A percentile compares a stretch with the other conserved stretches of the same genome.
Conservation (phyloP, 78 protist species). For the Speleostelium caveatum region DNA sequence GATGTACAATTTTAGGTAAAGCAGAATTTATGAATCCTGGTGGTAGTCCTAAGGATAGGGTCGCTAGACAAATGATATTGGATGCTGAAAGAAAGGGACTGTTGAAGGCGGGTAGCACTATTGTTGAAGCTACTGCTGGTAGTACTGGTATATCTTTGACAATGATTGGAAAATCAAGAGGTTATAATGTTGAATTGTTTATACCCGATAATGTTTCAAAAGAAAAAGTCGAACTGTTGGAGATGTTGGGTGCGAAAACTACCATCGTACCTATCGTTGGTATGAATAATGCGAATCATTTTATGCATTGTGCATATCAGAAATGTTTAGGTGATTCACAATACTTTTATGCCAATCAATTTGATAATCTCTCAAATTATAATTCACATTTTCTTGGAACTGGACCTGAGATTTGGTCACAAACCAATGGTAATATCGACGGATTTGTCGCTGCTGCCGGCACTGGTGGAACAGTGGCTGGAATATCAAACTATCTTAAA, state of each 20-base stretch:
- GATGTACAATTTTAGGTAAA: constrained; percentile 77
- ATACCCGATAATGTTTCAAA: constrained; percentile 80
- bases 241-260: constrained; percentile 76
- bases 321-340: constrained; percentile 42
- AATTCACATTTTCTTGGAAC: constrained; percentile 87
- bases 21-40: constrained; percentile 85
- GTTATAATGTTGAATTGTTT: constrained; percentile 69
- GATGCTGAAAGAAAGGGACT: constrained; percentile 34
- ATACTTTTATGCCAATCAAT: constrained; percentile 84
- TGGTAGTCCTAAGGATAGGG: constrained; percentile 81
- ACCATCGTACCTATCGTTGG: constrained; percentile 75
- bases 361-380: constrained; percentile 85
- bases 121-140: constrained; percentile 91
- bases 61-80: constrained; percentile 52
- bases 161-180: constrained; percentile 78
- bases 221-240: constrained; percentile 79
- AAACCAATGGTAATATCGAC: constrained; percentile 68
- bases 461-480: constrained; percentile 93
- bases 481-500: constrained; percentile 80
- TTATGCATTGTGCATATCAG: constrained; percentile 76
- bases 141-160: constrained; percentile 86
- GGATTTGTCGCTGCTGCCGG: constrained; percentile 77
- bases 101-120: constrained; percentile 16
- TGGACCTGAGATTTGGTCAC: constrained; percentile 87
- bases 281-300: constrained; percentile 73